A percentile compares a stretch with the other conserved stretches of the same genome.
phyloP scores from a whole-genome alignment of 1,139 yeast genomes.

The Spencermartinsiella ligniputridi region DNA sequence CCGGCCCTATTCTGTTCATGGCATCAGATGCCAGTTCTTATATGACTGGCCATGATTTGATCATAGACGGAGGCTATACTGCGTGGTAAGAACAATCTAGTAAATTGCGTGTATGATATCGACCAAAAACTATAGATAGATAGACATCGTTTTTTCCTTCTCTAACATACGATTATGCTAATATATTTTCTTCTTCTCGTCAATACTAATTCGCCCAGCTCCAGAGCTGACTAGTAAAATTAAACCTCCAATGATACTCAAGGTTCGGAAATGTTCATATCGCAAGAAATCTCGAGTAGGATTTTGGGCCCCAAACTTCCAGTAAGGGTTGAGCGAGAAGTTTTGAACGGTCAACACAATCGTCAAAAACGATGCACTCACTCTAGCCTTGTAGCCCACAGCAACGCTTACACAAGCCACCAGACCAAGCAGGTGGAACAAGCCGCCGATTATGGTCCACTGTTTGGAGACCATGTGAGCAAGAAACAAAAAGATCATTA shows the following conservation, averaged over 20 bases:
- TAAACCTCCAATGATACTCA: constrained; percentile 92
- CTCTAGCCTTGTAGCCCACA: constrained; percentile 89
- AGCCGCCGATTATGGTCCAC: constrained; percentile 63
- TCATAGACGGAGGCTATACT: constrained; percentile 81
- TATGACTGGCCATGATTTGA: constrained; percentile 75
- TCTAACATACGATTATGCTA: constrained; percentile 27
- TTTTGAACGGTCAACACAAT: constrained; percentile 72
- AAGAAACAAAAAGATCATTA: constrained; percentile 78
- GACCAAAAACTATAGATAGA: not conserved
- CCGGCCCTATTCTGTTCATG: constrained; percentile 71
- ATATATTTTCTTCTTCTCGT: constrained; percentile 93
- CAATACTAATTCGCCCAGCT: constrained; percentile 91
- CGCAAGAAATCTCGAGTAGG: constrained; percentile 85
- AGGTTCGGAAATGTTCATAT: constrained; percentile 91
- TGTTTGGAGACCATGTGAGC: constrained; percentile 79
- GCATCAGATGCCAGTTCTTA: constrained; percentile 71
- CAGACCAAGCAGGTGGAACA: constrained; percentile 69
- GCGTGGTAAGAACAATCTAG: constrained; percentile 39
- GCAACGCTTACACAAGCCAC: constrained; percentile 74
- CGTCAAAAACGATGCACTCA: constrained; percentile 78
- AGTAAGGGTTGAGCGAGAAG: constrained; percentile 78
- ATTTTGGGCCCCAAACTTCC: constrained; percentile 68
- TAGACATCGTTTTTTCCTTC: not conserved
- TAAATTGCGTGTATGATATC: no score
- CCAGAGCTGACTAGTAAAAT: constrained; percentile 90